phyloP scores from a whole-genome alignment of 495 filamentous ascomycete species.

The Aspergillus homomorphus region DNA sequence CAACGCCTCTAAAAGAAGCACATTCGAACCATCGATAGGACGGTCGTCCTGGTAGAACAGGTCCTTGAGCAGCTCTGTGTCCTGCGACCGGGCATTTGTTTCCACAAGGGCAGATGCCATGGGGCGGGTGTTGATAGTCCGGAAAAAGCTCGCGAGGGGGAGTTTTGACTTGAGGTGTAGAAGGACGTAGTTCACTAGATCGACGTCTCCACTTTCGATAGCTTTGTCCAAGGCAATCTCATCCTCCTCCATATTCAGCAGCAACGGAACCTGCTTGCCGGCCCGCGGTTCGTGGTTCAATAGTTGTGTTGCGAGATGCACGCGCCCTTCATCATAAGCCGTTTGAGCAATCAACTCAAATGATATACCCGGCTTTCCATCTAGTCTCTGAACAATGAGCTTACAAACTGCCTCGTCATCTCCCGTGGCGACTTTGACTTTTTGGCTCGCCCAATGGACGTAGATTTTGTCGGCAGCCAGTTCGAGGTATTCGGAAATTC shows the following conservation, averaged over 20 bases:
- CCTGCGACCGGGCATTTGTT: constrained; percentile 69
- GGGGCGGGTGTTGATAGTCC: constrained; percentile 82
- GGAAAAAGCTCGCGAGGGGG: constrained; percentile 87
- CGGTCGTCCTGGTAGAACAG: constrained; percentile 98
- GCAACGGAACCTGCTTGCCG: constrained; percentile 91
- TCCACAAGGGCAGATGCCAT: constrained; percentile 88
- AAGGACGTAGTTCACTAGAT: constrained; percentile 86
- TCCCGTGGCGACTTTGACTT: constrained; percentile 79
- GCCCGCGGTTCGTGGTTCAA: constrained; percentile 91
- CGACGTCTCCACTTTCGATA: constrained; percentile 91
- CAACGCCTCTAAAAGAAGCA: constrained; percentile 80
- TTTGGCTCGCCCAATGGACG: constrained; percentile 94
- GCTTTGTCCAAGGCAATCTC: constrained; percentile 95
- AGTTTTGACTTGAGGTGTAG: constrained; percentile 87
- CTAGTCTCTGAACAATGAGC: constrained; percentile 80
- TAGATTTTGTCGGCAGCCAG: constrained; percentile 88
- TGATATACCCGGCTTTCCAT: constrained; percentile 84
- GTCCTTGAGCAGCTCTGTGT: constrained; percentile 84
- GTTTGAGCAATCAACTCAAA: constrained; percentile 91
- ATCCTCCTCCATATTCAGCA: constrained; percentile 94
- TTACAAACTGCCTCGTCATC: constrained; percentile 87
- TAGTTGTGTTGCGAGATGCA: constrained; percentile 79
- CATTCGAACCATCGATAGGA: constrained; percentile 80
- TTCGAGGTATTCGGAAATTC: constrained; percentile 82
- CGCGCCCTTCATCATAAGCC: constrained; percentile 92